phyloP scores from a whole-genome alignment of 2,329 filamentous ascomycete species.

The Simplicillium aogashimaense region DNA sequence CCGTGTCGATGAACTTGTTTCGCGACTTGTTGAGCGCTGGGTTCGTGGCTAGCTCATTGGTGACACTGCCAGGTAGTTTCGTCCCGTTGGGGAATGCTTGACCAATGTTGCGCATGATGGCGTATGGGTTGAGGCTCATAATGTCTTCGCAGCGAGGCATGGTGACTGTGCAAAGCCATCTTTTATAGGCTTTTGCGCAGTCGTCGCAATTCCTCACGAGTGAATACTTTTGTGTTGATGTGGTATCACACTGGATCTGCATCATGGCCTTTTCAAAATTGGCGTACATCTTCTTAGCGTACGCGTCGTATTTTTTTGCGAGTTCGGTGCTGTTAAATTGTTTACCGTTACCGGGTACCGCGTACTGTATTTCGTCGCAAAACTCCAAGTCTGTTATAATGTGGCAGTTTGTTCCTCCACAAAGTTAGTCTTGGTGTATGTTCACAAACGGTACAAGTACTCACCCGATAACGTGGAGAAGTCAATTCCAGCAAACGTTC shows the following conservation, averaged over 20 bases:
- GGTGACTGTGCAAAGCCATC: slow-evolving; percentile 88
- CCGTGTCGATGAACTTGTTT: slow-evolving; percentile 60
- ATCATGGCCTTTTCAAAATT: slow-evolving; percentile 76
- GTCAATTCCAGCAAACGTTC: slow-evolving; percentile 60
- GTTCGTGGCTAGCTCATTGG: slow-evolving; percentile 10
- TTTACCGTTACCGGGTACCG: slow-evolving; percentile 71
- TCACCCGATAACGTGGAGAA: slow-evolving; percentile 72
- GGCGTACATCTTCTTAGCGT: slow-evolving; percentile 57
- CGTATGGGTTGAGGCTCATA: slow-evolving; percentile 35
- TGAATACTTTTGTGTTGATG: slow-evolving; percentile 66
- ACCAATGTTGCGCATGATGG: slow-evolving; percentile 56
- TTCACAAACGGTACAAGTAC: slow-evolving; percentile 11
- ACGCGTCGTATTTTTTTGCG: slow-evolving; percentile 65
- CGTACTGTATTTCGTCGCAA: slow-evolving; percentile 81
- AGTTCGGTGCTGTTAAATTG: slow-evolving; percentile 54
- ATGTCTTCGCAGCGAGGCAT: slow-evolving; percentile 92
- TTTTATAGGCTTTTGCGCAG: slow-evolving; percentile 75
- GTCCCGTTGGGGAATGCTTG: slow-evolving; percentile 64
- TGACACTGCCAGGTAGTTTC: slow-evolving; percentile 27
- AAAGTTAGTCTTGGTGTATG: neutral
- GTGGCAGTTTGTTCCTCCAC: slow-evolving; percentile 71
- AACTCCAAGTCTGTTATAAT: slow-evolving; percentile 82
- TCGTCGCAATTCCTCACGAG: slow-evolving; percentile 66
- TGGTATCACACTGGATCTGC: slow-evolving; percentile 78
- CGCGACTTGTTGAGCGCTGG: slow-evolving; percentile 41